Percentiles rank a stretch among this genome's conserved stretches.
phyloP scores from a whole-genome alignment of 1,139 yeast genomes.

The Zygotorulaspora mrakii region DNA sequence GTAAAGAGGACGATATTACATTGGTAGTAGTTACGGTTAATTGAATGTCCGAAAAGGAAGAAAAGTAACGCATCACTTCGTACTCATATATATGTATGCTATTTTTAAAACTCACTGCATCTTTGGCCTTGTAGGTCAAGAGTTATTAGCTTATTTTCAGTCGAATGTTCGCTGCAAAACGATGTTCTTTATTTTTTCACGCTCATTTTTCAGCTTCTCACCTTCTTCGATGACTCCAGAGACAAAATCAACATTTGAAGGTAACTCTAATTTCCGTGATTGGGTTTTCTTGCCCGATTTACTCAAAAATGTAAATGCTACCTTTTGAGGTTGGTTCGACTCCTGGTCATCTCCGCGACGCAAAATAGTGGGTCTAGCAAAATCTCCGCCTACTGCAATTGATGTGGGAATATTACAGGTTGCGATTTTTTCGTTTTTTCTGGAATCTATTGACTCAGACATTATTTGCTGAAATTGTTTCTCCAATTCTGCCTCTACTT shows the following conservation, averaged over 20 bases:
- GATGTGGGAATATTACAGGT: conserved; percentile 28
- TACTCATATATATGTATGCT: too few relatives aligned
- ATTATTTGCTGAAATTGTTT: conserved; percentile 51
- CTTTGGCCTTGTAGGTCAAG: too few relatives aligned
- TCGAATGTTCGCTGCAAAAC: conserved; percentile 38
- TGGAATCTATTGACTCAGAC: conserved; percentile 46
- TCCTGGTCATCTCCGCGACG: background rate
- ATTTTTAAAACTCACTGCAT: too few relatives aligned
- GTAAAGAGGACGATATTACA: conserved; percentile 93
- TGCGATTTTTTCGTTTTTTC: conserved; percentile 33
- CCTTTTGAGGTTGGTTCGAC: conserved; percentile 26
- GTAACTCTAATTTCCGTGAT: conserved; percentile 46
- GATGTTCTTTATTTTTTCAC: conserved; percentile 38
- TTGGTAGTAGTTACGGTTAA: conserved; percentile 64
- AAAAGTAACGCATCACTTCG: too few relatives aligned
- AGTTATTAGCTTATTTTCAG: too few relatives aligned
- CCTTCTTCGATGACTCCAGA: conserved; percentile 41
- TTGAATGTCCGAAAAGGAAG: too few relatives aligned
- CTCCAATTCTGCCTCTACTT: conserved; percentile 51
- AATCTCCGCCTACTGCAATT: conserved; percentile 7
- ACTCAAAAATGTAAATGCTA: conserved; percentile 53
- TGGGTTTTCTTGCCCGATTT: conserved; percentile 48
- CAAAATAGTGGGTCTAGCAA: conserved; percentile 3
- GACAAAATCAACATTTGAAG: conserved; percentile 49
- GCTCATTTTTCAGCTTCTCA: conserved; percentile 37